Base-by-base conservation (phyloP, 2,329 filamentous ascomycete genomes). In the Ceratocystis variospora region DNA sequence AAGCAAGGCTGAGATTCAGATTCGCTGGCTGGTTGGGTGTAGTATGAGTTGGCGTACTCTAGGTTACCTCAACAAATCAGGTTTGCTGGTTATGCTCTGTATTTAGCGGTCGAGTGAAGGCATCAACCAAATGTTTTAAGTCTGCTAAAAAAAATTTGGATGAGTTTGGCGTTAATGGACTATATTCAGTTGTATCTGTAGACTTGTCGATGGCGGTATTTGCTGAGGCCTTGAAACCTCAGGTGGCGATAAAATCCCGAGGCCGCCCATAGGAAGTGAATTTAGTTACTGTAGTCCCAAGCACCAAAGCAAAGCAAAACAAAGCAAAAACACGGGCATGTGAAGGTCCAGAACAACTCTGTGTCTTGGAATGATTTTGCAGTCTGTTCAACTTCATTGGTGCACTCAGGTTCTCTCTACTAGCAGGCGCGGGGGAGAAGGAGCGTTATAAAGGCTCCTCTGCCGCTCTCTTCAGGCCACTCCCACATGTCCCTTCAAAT, bases 241-340 rank as follows among this genome's bases (percentile, higher is more conserved):
- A 31, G 53, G 53, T 59, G 53, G 53, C 53, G 53, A 59, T 59
- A 59, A 59, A 59, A 25, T 59, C 53, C 53, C 53, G 53, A 59
- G 53, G 53, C 53, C 53, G 53, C 53, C 53, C 53, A 59, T 12
- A 17, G n/a, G 7, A 33, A 4, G 7, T 31, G 4, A 59, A 37
- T 59, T 59, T 59, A 59, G 53, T 57, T 33, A 17, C 25, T 25
- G 25, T 17, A 33, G 53, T 31, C 25, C 8, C 28, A 33, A 59
- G n/a, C 22, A 33, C 7, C 28, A 31, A 17, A 17, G 25, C 53
- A 57, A 57, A 37, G 22, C 22, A 22, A 22, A 22, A 33, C 33
- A 33, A 33, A 10, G 7, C 6, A 37, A 37, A 37, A 33, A 57
- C 53, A 59, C 53, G 7, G 33, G 53, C 25, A 33, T 37, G 25